Conservation (phyloP, 2,329 filamentous ascomycete species). For the Aspergillus arachidicola region DNA sequence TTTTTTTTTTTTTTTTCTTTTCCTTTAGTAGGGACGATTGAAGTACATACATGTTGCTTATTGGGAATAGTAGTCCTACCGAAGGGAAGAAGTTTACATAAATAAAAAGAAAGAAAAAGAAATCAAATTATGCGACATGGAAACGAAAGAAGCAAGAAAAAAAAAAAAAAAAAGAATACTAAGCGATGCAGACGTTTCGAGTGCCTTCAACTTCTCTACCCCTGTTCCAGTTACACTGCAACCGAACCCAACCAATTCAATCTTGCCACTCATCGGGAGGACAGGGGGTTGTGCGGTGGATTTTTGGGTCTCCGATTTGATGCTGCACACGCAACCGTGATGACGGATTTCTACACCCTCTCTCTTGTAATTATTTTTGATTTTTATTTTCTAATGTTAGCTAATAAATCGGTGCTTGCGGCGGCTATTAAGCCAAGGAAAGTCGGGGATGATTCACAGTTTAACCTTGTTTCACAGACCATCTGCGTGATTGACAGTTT, state of each 20-base stretch:
- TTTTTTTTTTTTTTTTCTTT: neutral
- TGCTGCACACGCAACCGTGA: slow-evolving; percentile 1
- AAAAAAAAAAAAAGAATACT: neutral
- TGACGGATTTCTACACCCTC: neutral
- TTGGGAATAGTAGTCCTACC: neutral
- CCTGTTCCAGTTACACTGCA: slow-evolving; percentile 13
- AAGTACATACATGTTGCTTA: neutral
- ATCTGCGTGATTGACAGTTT: neutral
- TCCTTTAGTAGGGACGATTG: neutral
- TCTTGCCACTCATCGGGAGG: slow-evolving; percentile 5
- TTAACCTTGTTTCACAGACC: slow-evolving; percentile 1
- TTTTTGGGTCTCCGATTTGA: neutral
- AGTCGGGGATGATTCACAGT: neutral
- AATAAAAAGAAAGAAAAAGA: neutral
- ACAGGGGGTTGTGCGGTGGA: neutral
- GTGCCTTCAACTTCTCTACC: slow-evolving; percentile 7
- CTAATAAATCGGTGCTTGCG: slow-evolving; percentile 1
- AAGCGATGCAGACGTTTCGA: slow-evolving; percentile 4
- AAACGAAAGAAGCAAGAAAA: neutral
- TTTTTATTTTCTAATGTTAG: neutral
- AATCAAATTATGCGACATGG: too few relatives aligned
- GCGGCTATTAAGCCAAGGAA: slow-evolving; percentile 6
- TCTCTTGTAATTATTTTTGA: neutral
- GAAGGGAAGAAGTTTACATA: neutral
- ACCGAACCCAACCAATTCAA: neutral